Evolutionary conservation across 1,139 yeast genomes (phyloP), one percentile per base, ranked within the genome.

Genomic region (Citeromyces siamensis): DNA sequence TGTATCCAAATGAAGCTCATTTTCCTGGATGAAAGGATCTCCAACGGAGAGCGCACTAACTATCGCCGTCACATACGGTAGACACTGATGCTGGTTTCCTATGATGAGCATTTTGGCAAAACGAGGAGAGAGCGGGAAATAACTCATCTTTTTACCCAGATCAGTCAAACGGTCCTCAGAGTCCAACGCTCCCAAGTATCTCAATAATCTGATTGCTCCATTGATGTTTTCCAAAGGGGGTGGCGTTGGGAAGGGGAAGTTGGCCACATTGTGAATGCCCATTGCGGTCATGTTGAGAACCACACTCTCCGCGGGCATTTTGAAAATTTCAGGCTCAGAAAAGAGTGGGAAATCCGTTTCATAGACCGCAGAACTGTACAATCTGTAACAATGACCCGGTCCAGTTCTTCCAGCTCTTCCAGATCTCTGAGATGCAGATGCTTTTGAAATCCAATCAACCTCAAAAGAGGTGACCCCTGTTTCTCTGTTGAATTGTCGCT

Each of bases 381-480:
- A 59, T 41, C 98, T 66, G 55, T 93, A 93, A 55, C 96, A 85
- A 51, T 93, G 98, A 38, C 99, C 99, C 0, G 98, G 97, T 0
- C 98, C 98, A 0, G 97, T 90, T 71, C 99, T 82, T 53, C 98
- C 99, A 37, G 99, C 98, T 68, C 99, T 80, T 58, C 98, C 98
- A 26, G 95, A 62, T 60, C 98, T 71, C 63, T 93, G 99, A 45
- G 76, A 93, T 0, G 98, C 93, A 40, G 95, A 82, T 1, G 99
- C 98, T 50, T 93, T 86, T 29, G 95, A 81, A 10, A 90, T 67
- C 97, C 97, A 93, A 40, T 76, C 84, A 37, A 93, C 70, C 51
- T 82, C 94, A 56, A 82, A 93, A 41, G 94, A 82, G 56, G 90
- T 97, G 19, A 90, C 94, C 3, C 95, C 95, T 7, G 86, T 83